phyloP scores from a whole-genome alignment of 148 eudicot species.

The Polygonum maritimum region DNA sequence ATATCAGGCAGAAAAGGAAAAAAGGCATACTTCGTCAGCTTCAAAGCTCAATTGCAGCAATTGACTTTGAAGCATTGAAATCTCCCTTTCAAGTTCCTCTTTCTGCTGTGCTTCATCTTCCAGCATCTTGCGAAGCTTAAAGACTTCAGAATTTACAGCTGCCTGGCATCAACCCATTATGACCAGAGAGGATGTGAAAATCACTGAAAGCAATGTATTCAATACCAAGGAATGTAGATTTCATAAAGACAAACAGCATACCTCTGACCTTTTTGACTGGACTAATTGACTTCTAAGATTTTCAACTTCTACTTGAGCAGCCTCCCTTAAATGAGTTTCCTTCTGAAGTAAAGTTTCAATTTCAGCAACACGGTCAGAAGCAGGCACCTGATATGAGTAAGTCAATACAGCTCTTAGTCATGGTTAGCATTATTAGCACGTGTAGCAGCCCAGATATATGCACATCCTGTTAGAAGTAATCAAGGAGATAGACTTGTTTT shows the following conservation, averaged over 20 bases:
- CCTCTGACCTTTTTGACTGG: slow-evolving; percentile 59
- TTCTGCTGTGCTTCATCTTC: slow-evolving; percentile 61
- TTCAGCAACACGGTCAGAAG: slow-evolving; percentile 43
- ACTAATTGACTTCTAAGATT: slow-evolving; percentile 54
- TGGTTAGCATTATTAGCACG: background rate
- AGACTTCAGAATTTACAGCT: slow-evolving; percentile 47
- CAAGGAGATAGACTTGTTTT: background rate
- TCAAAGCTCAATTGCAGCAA: slow-evolving; percentile 76
- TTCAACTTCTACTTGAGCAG: slow-evolving; percentile 58
- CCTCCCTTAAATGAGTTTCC: slow-evolving; percentile 45
- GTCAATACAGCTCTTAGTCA: background rate
- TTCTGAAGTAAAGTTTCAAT: slow-evolving; percentile 48
- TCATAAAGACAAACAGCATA: slow-evolving; percentile 21
- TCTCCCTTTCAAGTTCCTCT: slow-evolving; percentile 73
- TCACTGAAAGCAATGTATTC: slow-evolving; percentile 13
- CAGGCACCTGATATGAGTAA: slow-evolving; percentile 21
- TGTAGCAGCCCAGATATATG: background rate
- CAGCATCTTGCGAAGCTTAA: slow-evolving; percentile 55
- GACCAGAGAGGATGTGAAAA: background rate
- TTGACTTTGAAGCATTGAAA: slow-evolving; percentile 58
- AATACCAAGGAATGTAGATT: background rate
- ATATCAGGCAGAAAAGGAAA: background rate
- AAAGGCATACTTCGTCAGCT: slow-evolving; percentile 64
- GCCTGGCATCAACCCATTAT: slow-evolving; percentile 30
- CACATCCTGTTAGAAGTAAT: slow-evolving; percentile 1